Conservation (phyloP, 106 monocot species). For the Apostasia ramifera region DNA sequence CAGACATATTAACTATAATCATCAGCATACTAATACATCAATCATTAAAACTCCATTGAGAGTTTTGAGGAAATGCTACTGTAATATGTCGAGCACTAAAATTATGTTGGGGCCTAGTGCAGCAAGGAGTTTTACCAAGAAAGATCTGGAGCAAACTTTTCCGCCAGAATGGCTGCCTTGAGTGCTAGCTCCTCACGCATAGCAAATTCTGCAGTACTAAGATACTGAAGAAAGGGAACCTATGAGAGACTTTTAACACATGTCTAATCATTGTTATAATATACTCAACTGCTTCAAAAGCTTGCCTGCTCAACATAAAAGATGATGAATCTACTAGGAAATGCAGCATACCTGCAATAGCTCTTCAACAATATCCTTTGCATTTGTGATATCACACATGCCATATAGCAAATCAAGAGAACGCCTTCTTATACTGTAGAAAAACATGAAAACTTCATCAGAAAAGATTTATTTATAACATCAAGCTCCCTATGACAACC, state of each 20-base stretch:
- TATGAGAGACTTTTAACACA: conserved; percentile 3
- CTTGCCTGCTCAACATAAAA: not conserved
- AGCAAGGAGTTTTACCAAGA: conserved; percentile 56
- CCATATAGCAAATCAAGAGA: conserved; percentile 99
- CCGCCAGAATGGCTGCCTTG: conserved; percentile 97
- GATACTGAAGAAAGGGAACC: conserved; percentile 50
- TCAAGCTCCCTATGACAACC: no score
- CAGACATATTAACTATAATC: no score
- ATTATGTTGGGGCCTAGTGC: not conserved
- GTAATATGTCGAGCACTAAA: not conserved
- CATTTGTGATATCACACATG: conserved; percentile 98
- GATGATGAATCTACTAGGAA: not conserved
- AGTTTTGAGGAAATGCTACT: not conserved
- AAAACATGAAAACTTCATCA: conserved; percentile 4
- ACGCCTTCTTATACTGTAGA: conserved; percentile 87
- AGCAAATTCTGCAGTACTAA: conserved; percentile 88
- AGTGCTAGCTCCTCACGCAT: conserved; percentile 99
- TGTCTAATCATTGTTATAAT: not conserved
- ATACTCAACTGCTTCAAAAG: not conserved
- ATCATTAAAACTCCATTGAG: no score
- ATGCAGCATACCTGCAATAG: conserved; percentile 65
- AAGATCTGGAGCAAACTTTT: conserved; percentile 98
- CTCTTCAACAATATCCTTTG: conserved; percentile 99
- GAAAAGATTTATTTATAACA: not conserved
- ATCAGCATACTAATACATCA: no score